Conservation (phyloP, 169 alveolate species). For the Blepharisma undulans region DNA sequence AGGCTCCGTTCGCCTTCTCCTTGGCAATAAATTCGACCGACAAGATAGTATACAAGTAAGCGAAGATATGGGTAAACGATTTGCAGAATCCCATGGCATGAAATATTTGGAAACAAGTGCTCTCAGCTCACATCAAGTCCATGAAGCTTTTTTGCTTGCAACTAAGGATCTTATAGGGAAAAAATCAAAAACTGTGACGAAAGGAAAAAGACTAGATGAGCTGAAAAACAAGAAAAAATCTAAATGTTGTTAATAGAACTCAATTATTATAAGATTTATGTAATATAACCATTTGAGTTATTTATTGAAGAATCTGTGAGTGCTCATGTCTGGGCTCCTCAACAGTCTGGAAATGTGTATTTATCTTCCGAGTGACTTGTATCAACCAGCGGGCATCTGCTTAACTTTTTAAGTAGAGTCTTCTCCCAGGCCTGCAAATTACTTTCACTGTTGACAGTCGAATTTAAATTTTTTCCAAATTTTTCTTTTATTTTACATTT, state of each 20-base stretch:
- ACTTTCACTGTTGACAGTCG: not conserved
- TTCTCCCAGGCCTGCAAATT: conserved; percentile 10
- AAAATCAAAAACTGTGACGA: not conserved
- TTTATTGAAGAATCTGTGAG: not conserved
- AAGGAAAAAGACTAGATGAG: not conserved
- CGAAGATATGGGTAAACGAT: conserved; percentile 23
- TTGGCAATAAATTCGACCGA: conserved; percentile 95
- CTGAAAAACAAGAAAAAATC: not conserved
- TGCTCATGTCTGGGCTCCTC: not conserved
- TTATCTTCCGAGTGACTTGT: not conserved
- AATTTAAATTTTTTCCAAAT: conserved; percentile 12
- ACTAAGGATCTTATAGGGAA: not conserved
- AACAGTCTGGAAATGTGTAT: not conserved
- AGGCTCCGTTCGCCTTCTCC: conserved; percentile 91
- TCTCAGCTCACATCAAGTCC: not conserved
- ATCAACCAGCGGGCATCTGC: not conserved
- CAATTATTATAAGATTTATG: not conserved
- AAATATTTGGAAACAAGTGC: conserved; percentile 20
- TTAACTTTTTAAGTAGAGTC: conserved; percentile 33
- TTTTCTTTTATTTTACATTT: not conserved
- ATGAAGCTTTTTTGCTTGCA: not conserved
- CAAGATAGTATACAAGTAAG: conserved; percentile 1
- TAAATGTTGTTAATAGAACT: not conserved
- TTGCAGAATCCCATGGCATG: not conserved
- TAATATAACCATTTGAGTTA: not conserved